Conservation (phyloP, 495 filamentous ascomycete genomes). For the Neurospora terricola region DNA sequence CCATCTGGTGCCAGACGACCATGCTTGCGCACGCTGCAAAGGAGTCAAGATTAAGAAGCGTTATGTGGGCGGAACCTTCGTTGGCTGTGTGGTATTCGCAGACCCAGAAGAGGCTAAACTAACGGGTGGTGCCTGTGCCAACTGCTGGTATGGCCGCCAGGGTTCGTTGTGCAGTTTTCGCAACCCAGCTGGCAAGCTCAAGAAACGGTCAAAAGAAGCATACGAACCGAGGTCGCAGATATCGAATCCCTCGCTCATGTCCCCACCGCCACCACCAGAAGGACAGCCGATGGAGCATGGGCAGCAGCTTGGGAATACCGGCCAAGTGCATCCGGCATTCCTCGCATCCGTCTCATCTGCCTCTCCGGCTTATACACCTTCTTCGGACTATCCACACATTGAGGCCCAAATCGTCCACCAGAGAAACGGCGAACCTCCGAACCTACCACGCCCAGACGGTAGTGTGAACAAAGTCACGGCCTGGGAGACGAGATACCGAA, state of each 20-base stretch:
- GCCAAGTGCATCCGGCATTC: not conserved
- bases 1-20: not conserved
- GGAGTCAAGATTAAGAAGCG: not conserved
- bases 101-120: not conserved
- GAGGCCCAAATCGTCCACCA: not conserved
- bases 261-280: not conserved
- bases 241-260: not conserved
- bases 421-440: not conserved
- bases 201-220: not conserved
- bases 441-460: not conserved
- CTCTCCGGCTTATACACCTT: not conserved
- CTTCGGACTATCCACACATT: not conserved
- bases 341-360: not conserved
- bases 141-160: slow-evolving; percentile 15
- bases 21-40: slow-evolving; percentile 8
- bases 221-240: not conserved
- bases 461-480: slow-evolving; percentile 1
- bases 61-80: not conserved
- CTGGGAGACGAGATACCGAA: slow-evolving; percentile 12
- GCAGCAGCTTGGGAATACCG: not conserved
- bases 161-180: slow-evolving; percentile 12
- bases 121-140: slow-evolving; percentile 12
- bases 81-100: slow-evolving; percentile 6
- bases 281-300: not conserved
- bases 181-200: not conserved